Base-by-base conservation (phyloP, 192 early-diverging fungal species). In the Rhizophagus sp. region DNA sequence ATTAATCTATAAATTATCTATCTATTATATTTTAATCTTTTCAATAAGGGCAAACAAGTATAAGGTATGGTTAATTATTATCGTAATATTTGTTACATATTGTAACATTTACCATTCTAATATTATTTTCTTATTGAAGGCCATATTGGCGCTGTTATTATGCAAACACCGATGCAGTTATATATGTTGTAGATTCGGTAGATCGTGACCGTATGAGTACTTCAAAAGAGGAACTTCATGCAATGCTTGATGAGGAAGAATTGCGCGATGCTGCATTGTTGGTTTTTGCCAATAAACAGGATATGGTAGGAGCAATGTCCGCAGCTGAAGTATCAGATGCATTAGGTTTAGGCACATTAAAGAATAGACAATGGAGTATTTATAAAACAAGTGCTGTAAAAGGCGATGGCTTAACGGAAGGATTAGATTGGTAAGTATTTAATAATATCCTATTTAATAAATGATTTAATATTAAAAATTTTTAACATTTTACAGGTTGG, bases 121-220 rank as follows among this genome's bases (percentile, higher is more conserved):
- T 69, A 49, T 68, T 63, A 78, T 68, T 78, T 41, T 67, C 4
- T 68, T 3, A 39, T 70, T 25, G 10, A 57, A 87, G 89, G 65
- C 98, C 98, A 6, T 98, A 98, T 85, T 99, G 98, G 98, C 90
- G 98, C 83, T 98, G 96, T 90, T 99, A 99, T 88, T 99, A 98
- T 83, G 93, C 95, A 80, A 98, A 98, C 87, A 98, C 97, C n/a
- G 96, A 98, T 83, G 97, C 97, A 19, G 93, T 99, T 44, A 98
- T 99, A 78, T 99, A 98, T 82, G 97, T 99, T 47, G 95, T 99
- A 9, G 98, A 99, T 86, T 94, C 92, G 81, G 90, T 92, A 36
- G 98, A 99, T 82, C 88, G 92, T 68, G 96, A 97, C 68, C 91
- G 98, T 63, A 92, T 99, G 83, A 88, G 88, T 50, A 95, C 93